phyloP scores from a whole-genome alignment of 2,329 filamentous ascomycete species.

The Sordariomycetes sp. region DNA sequence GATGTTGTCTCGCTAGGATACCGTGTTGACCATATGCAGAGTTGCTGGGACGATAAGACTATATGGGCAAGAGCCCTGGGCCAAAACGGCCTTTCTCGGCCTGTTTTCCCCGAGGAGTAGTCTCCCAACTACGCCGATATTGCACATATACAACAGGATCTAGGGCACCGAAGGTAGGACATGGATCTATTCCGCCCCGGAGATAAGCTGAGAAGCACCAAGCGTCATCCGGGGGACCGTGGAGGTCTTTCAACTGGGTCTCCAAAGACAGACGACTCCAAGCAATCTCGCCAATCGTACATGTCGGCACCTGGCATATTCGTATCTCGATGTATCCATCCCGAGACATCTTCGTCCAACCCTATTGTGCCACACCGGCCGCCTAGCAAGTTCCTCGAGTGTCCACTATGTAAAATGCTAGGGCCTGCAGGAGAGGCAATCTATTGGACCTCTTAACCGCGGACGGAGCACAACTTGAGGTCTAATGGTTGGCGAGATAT shows the following conservation, averaged over 20 bases:
- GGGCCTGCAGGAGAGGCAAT: not conserved
- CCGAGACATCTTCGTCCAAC: not conserved
- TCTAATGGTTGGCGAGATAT: not conserved
- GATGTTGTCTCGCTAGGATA: not conserved
- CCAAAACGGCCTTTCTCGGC: not conserved
- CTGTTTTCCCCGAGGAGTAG: not conserved
- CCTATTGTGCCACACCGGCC: not conserved
- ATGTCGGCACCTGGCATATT: not conserved
- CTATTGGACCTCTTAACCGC: not conserved
- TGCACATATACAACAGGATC: not conserved
- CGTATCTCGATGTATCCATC: not conserved
- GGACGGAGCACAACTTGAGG: not conserved
- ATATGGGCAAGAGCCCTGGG: too few species aligned
- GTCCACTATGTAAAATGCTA: not conserved
- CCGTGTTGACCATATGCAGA: not conserved
- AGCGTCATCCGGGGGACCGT: not conserved
- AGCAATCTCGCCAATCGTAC: not conserved
- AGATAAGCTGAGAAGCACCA: not conserved
- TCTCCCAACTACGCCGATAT: not conserved
- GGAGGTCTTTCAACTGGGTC: not conserved
- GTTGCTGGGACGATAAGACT: too few species aligned
- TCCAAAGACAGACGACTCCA: not conserved
- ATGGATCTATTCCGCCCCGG: not conserved
- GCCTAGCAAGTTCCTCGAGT: not conserved
- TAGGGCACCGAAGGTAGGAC: not conserved